Conservation (phyloP, 2,329 filamentous ascomycete genomes). For the Sporothrix pallida region DNA sequence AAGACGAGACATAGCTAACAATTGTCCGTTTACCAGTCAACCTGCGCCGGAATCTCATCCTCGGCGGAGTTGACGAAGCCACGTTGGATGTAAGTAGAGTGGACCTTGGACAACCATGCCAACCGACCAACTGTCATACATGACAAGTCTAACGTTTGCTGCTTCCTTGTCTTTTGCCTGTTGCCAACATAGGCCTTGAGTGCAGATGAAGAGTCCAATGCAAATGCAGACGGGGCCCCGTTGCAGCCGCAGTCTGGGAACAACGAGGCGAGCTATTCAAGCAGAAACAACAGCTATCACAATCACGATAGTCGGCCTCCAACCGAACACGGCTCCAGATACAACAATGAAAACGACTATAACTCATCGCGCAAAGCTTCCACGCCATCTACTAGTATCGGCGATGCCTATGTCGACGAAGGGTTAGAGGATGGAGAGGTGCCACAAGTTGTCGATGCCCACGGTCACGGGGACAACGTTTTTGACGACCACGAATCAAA, state of each 20-base stretch:
- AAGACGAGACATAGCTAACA: not conserved
- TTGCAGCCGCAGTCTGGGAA: not conserved
- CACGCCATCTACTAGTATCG: too few relatives aligned
- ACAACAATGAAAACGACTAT: not conserved
- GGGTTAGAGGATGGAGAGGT: not conserved
- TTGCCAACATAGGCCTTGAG: conserved; percentile 38
- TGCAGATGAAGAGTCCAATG: conserved; percentile 47
- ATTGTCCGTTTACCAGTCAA: conserved; percentile 45
- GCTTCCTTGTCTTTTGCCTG: not conserved
- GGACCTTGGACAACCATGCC: not conserved
- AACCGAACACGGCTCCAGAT: not conserved
- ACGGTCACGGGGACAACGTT: not conserved
- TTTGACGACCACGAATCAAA: not conserved
- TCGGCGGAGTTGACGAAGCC: conserved; percentile 55
- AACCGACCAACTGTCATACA: too few relatives aligned
- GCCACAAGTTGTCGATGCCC: not conserved
- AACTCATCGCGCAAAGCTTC: too few relatives aligned
- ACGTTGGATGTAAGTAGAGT: conserved; percentile 40
- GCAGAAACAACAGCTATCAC: not conserved
- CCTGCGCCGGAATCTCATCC: conserved; percentile 55
- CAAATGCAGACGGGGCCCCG: not conserved
- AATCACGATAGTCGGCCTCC: too few relatives aligned
- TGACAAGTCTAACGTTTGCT: not conserved
- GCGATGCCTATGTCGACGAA: not conserved
- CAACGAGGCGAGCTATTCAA: not conserved